These are phyloP conservation scores for Durusdinium trenchii DNA, from an alignment of 73 alveolate genomes.

Conservation along the genomic window DNA sequence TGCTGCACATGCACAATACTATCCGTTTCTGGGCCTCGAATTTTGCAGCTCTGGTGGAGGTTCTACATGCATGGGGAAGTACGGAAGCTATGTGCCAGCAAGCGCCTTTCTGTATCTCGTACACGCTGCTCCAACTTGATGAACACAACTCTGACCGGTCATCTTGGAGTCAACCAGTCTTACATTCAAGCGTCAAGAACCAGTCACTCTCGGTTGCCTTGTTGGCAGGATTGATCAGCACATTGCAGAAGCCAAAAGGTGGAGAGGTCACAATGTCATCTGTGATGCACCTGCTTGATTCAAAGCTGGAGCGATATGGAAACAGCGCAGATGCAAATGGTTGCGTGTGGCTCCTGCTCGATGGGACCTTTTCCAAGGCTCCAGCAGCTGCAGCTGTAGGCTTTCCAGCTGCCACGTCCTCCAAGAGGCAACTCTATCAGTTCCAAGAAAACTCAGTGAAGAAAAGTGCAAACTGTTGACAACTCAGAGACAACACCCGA, in stretches of 20 bases:
- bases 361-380: neutral
- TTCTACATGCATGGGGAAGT: slow-evolving; percentile 83
- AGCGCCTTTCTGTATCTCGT: neutral
- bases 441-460: too few relatives aligned
- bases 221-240: slow-evolving; percentile 85
- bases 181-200: too few relatives aligned
- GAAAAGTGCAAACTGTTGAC: too few relatives aligned
- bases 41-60: slow-evolving; percentile 86
- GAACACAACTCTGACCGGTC: neutral
- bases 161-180: too few relatives aligned
- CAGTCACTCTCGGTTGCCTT: slow-evolving; percentile 1
- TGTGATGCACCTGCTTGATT: slow-evolving; percentile 16
- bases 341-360: neutral
- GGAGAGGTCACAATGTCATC: slow-evolving; percentile 67
- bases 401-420: slow-evolving; percentile 25
- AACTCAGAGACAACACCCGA: too few relatives aligned
- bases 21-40: neutral
- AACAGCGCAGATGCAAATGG: neutral
- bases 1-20: neutral
- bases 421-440: too few relatives aligned
- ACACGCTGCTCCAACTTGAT: neutral
- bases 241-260: slow-evolving; percentile 72
- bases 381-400: slow-evolving; percentile 36
- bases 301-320: neutral
- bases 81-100: slow-evolving; percentile 78